Evolutionary conservation across 768 basidiomycete genomes (phyloP).

Genomic region (Leccinum disarticulatum): DNA sequence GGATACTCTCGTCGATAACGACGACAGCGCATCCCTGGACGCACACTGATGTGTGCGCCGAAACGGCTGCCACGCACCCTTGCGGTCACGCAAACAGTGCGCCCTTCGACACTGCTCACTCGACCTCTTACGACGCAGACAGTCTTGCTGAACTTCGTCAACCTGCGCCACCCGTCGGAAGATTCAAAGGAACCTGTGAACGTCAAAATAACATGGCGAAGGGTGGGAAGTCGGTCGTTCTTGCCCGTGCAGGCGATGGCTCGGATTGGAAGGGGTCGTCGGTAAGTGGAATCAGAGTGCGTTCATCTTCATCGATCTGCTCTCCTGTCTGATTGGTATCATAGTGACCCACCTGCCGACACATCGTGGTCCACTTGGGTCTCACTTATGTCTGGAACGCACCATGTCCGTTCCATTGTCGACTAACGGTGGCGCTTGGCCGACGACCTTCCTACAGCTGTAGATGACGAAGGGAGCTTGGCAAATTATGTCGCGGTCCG

Average conservation of each 20-base stretch:
- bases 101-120: too few species aligned
- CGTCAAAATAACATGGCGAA: slow-evolving; percentile 64
- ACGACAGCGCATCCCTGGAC: too few species aligned
- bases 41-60: too few species aligned
- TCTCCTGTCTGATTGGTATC: slow-evolving; percentile 16
- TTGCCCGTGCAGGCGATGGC: slow-evolving; percentile 71
- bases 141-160: slow-evolving; percentile 23
- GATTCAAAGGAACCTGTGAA: slow-evolving; percentile 33
- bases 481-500: slow-evolving; percentile 78
- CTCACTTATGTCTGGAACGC: slow-evolving; percentile 80
- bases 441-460: slow-evolving; percentile 79
- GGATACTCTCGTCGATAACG: too few species aligned
- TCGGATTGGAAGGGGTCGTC: slow-evolving; percentile 66
- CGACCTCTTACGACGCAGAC: background rate
- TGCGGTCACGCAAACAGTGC: too few species aligned
- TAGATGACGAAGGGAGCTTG: slow-evolving; percentile 90
- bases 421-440: slow-evolving; percentile 85
- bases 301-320: slow-evolving; percentile 27
- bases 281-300: slow-evolving; percentile 63
- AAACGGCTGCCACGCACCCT: too few species aligned
- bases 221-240: slow-evolving; percentile 62
- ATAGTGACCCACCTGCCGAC: slow-evolving; percentile 34
- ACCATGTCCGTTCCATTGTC: slow-evolving; percentile 93
- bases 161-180: slow-evolving; percentile 23
- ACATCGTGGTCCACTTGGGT: slow-evolving; percentile 41